These are phyloP conservation scores for Trichosporon inkin DNA, from an alignment of 1,284 basidiomycete species.

Conservation along the genomic window DNA sequence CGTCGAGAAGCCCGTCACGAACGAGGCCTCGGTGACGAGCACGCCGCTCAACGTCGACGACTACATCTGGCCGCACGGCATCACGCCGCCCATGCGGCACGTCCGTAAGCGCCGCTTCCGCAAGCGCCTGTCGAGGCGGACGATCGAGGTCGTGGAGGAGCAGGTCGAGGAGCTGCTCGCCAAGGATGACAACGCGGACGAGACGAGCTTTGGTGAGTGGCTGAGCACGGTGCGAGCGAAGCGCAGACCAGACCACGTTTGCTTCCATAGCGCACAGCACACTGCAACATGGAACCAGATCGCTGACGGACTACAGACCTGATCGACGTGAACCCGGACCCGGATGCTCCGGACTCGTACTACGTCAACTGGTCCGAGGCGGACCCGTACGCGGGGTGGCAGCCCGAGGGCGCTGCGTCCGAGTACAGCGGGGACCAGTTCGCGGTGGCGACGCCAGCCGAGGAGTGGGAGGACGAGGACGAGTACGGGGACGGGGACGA, in stretches of 20 bases:
- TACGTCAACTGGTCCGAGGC: slow-evolving; percentile 36
- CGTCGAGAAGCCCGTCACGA: slow-evolving; percentile 69
- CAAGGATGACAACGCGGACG: slow-evolving; percentile 74
- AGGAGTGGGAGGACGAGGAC: slow-evolving; percentile 40
- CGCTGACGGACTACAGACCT: slow-evolving; percentile 30
- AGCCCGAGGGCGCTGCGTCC: slow-evolving; percentile 52
- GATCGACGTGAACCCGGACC: slow-evolving; percentile 40
- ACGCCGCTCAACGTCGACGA: slow-evolving; percentile 82
- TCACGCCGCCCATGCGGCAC: slow-evolving; percentile 88
- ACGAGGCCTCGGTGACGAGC: slow-evolving; percentile 58
- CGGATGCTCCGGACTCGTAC: slow-evolving; percentile 39
- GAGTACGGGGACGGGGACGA: slow-evolving; percentile 25
- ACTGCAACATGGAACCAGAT: too few species aligned
- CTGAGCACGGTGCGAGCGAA: too few species aligned
- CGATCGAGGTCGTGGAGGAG: slow-evolving; percentile 95
- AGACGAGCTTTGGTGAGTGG: slow-evolving; percentile 45
- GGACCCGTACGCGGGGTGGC: slow-evolving; percentile 40
- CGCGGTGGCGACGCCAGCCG: slow-evolving; percentile 36
- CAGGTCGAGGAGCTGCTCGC: slow-evolving; percentile 89
- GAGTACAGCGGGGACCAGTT: slow-evolving; percentile 55
- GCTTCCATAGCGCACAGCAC: too few species aligned
- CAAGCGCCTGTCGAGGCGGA: slow-evolving; percentile 59
- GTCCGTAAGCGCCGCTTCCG: slow-evolving; percentile 90
- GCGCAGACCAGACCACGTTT: too few species aligned
- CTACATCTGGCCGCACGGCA: slow-evolving; percentile 94